phyloP scores from a whole-genome alignment of 1,139 yeast genomes.

The Magnusiomyces magnusii region DNA sequence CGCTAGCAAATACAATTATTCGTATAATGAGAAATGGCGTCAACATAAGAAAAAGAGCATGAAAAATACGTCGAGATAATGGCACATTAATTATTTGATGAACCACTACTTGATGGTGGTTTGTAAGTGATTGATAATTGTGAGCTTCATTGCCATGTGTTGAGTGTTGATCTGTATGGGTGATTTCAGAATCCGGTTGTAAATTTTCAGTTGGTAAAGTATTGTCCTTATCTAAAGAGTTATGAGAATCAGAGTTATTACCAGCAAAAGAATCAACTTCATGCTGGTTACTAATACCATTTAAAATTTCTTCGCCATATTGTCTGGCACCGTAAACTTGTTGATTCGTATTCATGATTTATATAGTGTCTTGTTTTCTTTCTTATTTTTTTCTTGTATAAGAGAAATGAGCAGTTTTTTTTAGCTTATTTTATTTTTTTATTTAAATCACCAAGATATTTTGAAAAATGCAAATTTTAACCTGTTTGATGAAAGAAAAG shows the following conservation, averaged over 20 bases:
- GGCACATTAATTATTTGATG: not conserved
- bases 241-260: not conserved
- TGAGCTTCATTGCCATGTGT: too few species aligned
- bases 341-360: not conserved
- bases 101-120: not conserved
- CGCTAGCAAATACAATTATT: slow-evolving; percentile 4
- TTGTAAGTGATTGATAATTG: too few species aligned
- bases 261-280: not conserved
- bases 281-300: not conserved
- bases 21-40: slow-evolving; percentile 7
- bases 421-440: too few species aligned
- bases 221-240: not conserved
- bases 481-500: too few species aligned
- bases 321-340: not conserved
- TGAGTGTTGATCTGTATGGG: too few species aligned
- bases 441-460: too few species aligned
- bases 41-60: slow-evolving; percentile 8
- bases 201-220: not conserved
- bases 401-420: too few species aligned
- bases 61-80: slow-evolving; percentile 6
- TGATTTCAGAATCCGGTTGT: not conserved
- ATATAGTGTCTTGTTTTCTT: too few species aligned
- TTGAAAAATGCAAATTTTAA: too few species aligned
- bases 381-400: not conserved
- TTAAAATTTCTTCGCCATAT: not conserved